A percentile compares a stretch with the other conserved stretches of the same genome.
Evolutionary conservation across 495 filamentous ascomycete genomes (phyloP).

Genomic region (Aspergillus sparsus): DNA sequence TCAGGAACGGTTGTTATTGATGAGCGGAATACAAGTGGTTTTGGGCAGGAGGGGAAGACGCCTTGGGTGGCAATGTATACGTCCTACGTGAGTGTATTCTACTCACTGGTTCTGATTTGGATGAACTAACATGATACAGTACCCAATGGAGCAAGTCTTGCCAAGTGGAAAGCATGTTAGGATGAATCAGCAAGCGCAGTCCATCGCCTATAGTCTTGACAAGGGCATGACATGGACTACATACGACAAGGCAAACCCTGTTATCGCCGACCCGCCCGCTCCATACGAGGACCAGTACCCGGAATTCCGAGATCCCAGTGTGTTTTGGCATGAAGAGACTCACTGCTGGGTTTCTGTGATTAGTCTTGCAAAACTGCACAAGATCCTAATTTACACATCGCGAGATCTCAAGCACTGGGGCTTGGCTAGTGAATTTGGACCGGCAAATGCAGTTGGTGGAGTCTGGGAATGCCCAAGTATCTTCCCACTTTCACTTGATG

Average conservation of each 20-base stretch:
- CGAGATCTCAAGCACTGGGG: slow-evolving; percentile 55
- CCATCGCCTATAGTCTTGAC: slow-evolving; percentile 58
- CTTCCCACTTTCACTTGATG: slow-evolving; percentile 37
- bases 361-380: slow-evolving; percentile 52
- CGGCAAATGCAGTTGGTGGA: slow-evolving; percentile 51
- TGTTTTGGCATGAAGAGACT: slow-evolving; percentile 51
- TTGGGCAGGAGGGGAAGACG: slow-evolving; percentile 51
- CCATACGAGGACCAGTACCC: slow-evolving; percentile 30
- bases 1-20: slow-evolving; percentile 55
- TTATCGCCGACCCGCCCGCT: slow-evolving; percentile 47
- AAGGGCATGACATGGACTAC: slow-evolving; percentile 54
- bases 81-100: slow-evolving; percentile 34
- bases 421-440: slow-evolving; percentile 55
- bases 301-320: slow-evolving; percentile 60
- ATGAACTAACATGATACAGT: slow-evolving; percentile 12
- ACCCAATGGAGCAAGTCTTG: slow-evolving; percentile 24
- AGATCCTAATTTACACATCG: slow-evolving; percentile 55
- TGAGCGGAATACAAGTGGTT: slow-evolving; percentile 57
- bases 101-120: neutral
- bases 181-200: slow-evolving; percentile 50
- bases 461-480: slow-evolving; percentile 62
- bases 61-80: slow-evolving; percentile 62
- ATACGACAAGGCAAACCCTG: slow-evolving; percentile 52
- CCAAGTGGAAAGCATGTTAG: slow-evolving; percentile 33
- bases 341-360: slow-evolving; percentile 53